Evolutionary conservation across 768 basidiomycete species (phyloP).

Genomic region (Termitomyces bulborhizus): DNA sequence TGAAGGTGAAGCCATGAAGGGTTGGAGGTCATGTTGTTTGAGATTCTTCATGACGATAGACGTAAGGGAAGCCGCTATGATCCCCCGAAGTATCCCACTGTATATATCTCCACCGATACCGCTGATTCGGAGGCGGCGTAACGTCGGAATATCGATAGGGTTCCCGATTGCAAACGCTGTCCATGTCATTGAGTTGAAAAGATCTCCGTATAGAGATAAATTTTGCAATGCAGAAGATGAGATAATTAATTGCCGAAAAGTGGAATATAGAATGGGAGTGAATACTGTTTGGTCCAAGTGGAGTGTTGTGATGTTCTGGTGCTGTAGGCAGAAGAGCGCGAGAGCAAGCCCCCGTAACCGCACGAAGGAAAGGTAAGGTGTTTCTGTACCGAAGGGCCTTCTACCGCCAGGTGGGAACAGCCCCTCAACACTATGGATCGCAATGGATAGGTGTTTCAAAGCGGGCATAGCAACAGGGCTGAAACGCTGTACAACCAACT

Average conservation of each 20-base stretch:
- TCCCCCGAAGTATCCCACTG: constrained; percentile 29
- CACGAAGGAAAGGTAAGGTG: constrained; percentile 28
- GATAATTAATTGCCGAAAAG: constrained; percentile 30
- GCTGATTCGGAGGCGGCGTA: constrained; percentile 36
- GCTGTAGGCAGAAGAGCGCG: constrained; percentile 32
- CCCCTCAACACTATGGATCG: constrained; percentile 24
- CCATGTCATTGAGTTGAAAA: constrained; percentile 24
- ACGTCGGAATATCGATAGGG: constrained; percentile 25
- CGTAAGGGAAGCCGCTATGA: constrained; percentile 32
- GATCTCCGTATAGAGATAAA: constrained; percentile 40
- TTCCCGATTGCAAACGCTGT: constrained; percentile 12
- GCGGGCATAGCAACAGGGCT: constrained; percentile 22
- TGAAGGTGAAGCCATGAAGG: constrained; percentile 22
- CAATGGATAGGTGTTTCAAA: constrained; percentile 33
- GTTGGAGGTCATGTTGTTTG: constrained; percentile 35
- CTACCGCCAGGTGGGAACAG: constrained; percentile 14
- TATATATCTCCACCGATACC: constrained; percentile 30
- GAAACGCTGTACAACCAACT: constrained; percentile 24
- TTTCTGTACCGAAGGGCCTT: constrained; percentile 21
- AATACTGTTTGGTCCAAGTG: constrained; percentile 37
- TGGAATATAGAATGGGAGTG: constrained; percentile 27
- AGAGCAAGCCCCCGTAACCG: constrained; percentile 40
- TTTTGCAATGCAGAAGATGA: constrained; percentile 26
- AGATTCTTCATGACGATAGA: constrained; percentile 37
- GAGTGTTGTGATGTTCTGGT: constrained; percentile 31